Conservation (phyloP, 2,329 filamentous ascomycete species). For the Ophiosphaerella narmari region DNA sequence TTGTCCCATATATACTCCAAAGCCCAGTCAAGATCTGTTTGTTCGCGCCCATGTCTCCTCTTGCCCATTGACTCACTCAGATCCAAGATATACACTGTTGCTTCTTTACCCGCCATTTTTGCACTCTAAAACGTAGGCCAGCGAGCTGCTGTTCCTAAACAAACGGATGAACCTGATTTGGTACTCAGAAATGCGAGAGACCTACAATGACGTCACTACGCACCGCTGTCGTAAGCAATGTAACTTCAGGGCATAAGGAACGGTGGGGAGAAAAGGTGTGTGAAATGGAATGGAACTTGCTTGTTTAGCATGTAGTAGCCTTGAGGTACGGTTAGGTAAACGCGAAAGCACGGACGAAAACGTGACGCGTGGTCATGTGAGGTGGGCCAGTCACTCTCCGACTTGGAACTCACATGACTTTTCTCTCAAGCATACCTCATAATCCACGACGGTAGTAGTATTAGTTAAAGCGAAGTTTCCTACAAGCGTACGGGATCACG, state of each 20-base stretch:
- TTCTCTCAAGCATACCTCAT: too few species aligned
- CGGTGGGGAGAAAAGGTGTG: not conserved
- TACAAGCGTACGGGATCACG: not conserved
- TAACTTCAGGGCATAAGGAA: not conserved
- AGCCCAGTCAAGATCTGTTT: slow-evolving; percentile 85
- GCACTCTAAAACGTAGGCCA: not conserved
- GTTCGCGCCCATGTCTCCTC: slow-evolving; percentile 68
- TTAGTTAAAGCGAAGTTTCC: too few species aligned
- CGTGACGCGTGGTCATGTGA: slow-evolving; percentile 29
- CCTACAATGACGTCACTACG: too few species aligned
- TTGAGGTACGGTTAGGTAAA: slow-evolving; percentile 31
- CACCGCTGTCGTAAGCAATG: too few species aligned
- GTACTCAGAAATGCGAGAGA: too few species aligned
- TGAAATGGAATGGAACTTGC: not conserved
- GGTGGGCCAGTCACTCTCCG: not conserved
- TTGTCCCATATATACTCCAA: slow-evolving; percentile 97
- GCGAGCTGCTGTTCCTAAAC: too few species aligned
- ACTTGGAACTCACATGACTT: too few species aligned
- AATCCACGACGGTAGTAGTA: too few species aligned
- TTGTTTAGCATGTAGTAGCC: slow-evolving; percentile 13
- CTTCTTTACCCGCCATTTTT: slow-evolving; percentile 90
- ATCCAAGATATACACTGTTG: slow-evolving; percentile 89
- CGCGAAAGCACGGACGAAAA: slow-evolving; percentile 22
- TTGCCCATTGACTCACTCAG: slow-evolving; percentile 83
- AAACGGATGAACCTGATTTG: too few species aligned